phyloP scores from a whole-genome alignment of 1,284 basidiomycete species.

The Mycena citricolor region DNA sequence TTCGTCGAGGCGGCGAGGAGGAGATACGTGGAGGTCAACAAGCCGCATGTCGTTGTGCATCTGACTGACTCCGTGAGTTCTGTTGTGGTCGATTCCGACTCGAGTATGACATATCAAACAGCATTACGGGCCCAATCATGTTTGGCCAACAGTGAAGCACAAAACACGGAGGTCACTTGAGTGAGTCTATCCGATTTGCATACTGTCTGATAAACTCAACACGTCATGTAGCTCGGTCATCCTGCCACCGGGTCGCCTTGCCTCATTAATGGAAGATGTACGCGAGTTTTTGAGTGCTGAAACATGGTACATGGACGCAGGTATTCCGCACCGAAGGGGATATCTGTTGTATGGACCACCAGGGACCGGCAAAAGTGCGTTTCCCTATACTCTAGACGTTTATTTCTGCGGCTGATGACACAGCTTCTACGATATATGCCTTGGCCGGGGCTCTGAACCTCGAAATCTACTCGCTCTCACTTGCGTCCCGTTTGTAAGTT shows the following conservation, averaged over 20 bases:
- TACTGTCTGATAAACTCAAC: not conserved
- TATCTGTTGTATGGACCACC: conserved; percentile 56
- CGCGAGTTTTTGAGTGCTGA: conserved; percentile 51
- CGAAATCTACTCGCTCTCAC: conserved; percentile 57
- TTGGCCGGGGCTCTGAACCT: conserved; percentile 59
- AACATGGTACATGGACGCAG: conserved; percentile 52
- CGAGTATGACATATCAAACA: conserved; percentile 23
- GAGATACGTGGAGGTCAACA: conserved; percentile 43
- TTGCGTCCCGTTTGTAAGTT: conserved; percentile 48
- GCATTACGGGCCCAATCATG: conserved; percentile 34
- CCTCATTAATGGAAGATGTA: conserved; percentile 47
- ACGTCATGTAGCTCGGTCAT: conserved; percentile 41
- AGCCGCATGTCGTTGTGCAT: conserved; percentile 47
- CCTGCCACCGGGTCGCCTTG: conserved; percentile 45
- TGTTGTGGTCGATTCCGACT: conserved; percentile 2
- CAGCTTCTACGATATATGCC: conserved; percentile 58
- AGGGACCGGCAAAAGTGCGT: conserved; percentile 52
- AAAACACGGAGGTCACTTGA: conserved; percentile 46
- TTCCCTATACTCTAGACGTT: not conserved
- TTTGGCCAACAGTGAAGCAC: conserved; percentile 47
- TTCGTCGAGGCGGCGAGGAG: conserved; percentile 46
- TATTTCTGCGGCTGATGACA: conserved; percentile 10
- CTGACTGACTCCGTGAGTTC: conserved; percentile 37
- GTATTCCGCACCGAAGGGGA: conserved; percentile 55
- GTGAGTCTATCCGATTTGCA: not conserved